These are phyloP conservation scores for Golovinomyces cichoracearum DNA, from an alignment of 2,329 filamentous ascomycete species.

Conservation along the genomic window DNA sequence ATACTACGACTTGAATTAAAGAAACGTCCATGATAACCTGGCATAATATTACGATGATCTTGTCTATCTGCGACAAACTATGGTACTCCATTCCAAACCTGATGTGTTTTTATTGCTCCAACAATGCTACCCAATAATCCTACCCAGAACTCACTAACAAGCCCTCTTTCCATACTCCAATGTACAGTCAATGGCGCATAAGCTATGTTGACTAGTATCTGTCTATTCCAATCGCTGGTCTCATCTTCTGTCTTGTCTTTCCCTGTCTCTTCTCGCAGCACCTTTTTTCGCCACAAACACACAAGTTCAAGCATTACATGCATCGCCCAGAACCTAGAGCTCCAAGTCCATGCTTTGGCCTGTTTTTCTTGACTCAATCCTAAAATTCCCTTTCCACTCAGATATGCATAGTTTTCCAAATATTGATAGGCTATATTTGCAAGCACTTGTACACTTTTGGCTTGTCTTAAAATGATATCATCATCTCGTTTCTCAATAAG, in stretches of 20 bases:
- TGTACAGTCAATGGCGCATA: slow-evolving; percentile 68
- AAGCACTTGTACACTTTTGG: slow-evolving; percentile 43
- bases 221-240: slow-evolving; percentile 30
- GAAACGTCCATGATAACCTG: too few relatives aligned
- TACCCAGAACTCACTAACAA: slow-evolving; percentile 31
- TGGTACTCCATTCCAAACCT: slow-evolving; percentile 18
- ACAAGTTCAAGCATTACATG: slow-evolving; percentile 55
- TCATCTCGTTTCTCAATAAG: slow-evolving; percentile 10
- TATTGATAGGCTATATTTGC: slow-evolving; percentile 46
- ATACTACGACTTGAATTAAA: too few relatives aligned
- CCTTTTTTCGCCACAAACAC: slow-evolving; percentile 22
- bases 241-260: slow-evolving; percentile 15
- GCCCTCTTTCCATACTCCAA: slow-evolving; percentile 47
- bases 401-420: slow-evolving; percentile 61
- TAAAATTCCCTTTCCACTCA: slow-evolving; percentile 47
- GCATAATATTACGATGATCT: too few relatives aligned
- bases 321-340: slow-evolving; percentile 52
- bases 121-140: slow-evolving; percentile 30
- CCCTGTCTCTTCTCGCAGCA: slow-evolving; percentile 12
- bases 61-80: background rate
- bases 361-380: slow-evolving; percentile 29
- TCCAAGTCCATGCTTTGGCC: slow-evolving; percentile 39
- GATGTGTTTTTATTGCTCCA: slow-evolving; percentile 20
- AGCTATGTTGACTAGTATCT: slow-evolving; percentile 41
- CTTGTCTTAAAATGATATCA: slow-evolving; percentile 21